phyloP scores from a whole-genome alignment of 257 asterid species.

The Solanum medicagineum region DNA sequence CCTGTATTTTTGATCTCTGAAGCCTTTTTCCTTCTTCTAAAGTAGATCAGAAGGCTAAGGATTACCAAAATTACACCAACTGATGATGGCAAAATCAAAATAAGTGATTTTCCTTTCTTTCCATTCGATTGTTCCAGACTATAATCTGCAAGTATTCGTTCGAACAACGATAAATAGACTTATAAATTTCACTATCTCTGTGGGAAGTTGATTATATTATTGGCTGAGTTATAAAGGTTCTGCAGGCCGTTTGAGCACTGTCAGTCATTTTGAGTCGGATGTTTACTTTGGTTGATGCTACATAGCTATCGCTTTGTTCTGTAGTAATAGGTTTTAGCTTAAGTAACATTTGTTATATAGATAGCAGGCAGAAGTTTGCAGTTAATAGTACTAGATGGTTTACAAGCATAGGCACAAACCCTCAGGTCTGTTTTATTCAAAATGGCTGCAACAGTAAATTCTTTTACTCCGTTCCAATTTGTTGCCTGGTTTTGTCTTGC shows the following conservation, averaged over 20 bases:
- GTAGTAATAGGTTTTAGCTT: too few relatives aligned
- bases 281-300: too few relatives aligned
- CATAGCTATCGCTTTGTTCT: too few relatives aligned
- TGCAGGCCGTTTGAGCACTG: not conserved
- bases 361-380: too few relatives aligned
- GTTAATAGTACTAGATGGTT: too few relatives aligned
- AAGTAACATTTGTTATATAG: too few relatives aligned
- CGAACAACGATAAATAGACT: not conserved
- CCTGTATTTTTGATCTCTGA: not conserved
- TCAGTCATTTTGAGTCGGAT: not conserved
- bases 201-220: not conserved
- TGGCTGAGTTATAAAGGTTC: not conserved
- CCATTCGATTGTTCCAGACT: not conserved
- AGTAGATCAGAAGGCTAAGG: not conserved
- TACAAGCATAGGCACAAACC: too few relatives aligned
- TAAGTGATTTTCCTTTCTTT: not conserved
- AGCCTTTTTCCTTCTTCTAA: not conserved
- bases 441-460: too few relatives aligned
- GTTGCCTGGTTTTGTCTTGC: too few relatives aligned
- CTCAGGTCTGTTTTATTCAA: too few relatives aligned
- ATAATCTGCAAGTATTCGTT: not conserved
- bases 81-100: not conserved
- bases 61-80: not conserved
- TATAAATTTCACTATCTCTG: not conserved
- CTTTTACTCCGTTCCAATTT: too few relatives aligned